A percentile compares a stretch with the other conserved stretches of the same genome.
Conservation (phyloP, 1,284 basidiomycete species). For the Ceratobasidium sp. region DNA sequence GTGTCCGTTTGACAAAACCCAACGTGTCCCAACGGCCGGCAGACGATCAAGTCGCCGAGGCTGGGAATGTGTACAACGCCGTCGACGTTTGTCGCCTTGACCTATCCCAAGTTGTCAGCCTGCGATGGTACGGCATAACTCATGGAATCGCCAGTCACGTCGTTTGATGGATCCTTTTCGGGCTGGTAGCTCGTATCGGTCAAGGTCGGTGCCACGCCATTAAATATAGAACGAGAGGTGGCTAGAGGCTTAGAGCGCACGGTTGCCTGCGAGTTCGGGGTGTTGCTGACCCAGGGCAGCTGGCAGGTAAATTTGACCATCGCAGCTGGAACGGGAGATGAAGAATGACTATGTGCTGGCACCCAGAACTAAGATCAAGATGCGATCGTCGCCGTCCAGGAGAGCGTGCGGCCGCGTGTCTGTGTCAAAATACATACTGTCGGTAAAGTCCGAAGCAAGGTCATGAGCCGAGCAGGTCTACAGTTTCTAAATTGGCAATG, state of each 20-base stretch:
- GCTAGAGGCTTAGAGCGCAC: slow-evolving; percentile 12
- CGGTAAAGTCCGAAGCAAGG: too few species aligned
- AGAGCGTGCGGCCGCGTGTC: too few species aligned
- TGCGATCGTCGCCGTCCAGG: too few species aligned
- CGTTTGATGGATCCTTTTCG: slow-evolving; percentile 19
- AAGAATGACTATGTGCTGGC: too few species aligned
- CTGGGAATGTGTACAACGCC: slow-evolving; percentile 22
- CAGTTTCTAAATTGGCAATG: too few species aligned
- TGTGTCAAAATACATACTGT: too few species aligned
- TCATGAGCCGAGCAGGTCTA: too few species aligned
- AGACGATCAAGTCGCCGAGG: slow-evolving; percentile 5
- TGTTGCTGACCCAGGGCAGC: slow-evolving; percentile 36
- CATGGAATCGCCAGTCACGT: slow-evolving; percentile 28
- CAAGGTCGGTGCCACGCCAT: not conserved
- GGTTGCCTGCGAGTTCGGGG: slow-evolving; percentile 28
- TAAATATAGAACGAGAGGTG: slow-evolving; percentile 7
- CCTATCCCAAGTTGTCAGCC: slow-evolving; percentile 14
- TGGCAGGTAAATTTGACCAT: slow-evolving; percentile 28
- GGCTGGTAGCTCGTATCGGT: slow-evolving; percentile 13
- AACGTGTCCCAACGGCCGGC: slow-evolving; percentile 7
- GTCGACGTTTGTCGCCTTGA: slow-evolving; percentile 31
- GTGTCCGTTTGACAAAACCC: slow-evolving; percentile 62
- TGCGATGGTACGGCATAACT: slow-evolving; percentile 20
- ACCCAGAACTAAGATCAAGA: too few species aligned
- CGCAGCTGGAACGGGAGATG: slow-evolving; percentile 21